Conservation (phyloP, 2,329 filamentous ascomycete species). For the Dactylellina cionopaga region DNA sequence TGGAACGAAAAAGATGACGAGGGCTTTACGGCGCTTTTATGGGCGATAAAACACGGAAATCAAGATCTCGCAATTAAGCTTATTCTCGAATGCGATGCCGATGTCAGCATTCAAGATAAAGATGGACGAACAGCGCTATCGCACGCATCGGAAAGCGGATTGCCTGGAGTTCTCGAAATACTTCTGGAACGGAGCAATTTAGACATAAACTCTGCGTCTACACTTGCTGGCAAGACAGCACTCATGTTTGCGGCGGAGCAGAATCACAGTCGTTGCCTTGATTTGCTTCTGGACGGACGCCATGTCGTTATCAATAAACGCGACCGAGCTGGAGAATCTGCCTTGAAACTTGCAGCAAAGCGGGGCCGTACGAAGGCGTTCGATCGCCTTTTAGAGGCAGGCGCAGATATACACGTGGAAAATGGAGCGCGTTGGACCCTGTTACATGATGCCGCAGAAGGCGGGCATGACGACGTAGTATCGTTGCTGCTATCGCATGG, state of each 20-base stretch:
- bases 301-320: neutral
- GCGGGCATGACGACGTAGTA: neutral
- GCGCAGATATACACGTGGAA: neutral
- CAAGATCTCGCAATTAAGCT: neutral
- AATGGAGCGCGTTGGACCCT: neutral
- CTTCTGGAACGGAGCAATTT: neutral
- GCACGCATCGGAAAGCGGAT: conserved; percentile 7
- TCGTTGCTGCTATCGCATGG: neutral
- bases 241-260: conserved; percentile 11
- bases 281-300: neutral
- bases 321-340: neutral
- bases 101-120: neutral
- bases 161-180: neutral
- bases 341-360: conserved; percentile 6
- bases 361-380: neutral
- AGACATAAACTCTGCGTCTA: neutral
- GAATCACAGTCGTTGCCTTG: neutral
- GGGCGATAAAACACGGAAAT: conserved; percentile 8
- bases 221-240: neutral
- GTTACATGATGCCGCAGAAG: neutral
- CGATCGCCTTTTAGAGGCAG: neutral
- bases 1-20: neutral
- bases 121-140: conserved; percentile 6
- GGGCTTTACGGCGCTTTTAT: conserved; percentile 15
- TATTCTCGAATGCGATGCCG: neutral